These are phyloP conservation scores for Cladosporium sp. DNA, from an alignment of 2,329 filamentous ascomycete genomes.

Conservation along the genomic window DNA sequence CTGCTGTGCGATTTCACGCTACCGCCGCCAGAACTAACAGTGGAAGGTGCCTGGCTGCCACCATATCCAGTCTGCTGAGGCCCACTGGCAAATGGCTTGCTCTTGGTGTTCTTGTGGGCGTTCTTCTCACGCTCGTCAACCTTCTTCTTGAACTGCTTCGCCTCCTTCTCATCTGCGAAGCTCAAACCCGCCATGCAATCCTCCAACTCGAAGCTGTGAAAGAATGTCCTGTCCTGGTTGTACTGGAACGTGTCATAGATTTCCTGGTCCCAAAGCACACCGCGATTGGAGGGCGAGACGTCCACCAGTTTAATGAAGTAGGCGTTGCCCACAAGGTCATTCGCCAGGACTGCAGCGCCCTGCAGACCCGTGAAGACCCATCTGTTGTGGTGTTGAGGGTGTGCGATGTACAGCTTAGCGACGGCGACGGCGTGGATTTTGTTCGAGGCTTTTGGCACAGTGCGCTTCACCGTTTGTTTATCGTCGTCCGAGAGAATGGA, in stretches of 20 bases:
- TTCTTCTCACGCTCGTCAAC: slow-evolving; percentile 95
- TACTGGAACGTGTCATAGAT: slow-evolving; percentile 94
- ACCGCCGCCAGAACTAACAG: slow-evolving; percentile 28
- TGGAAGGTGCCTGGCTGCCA: slow-evolving; percentile 13
- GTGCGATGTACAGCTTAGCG: slow-evolving; percentile 87
- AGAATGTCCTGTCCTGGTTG: slow-evolving; percentile 96
- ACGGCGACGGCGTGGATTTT: slow-evolving; percentile 97
- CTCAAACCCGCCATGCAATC: slow-evolving; percentile 85
- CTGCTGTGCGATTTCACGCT: slow-evolving; percentile 41
- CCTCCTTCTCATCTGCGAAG: slow-evolving; percentile 96
- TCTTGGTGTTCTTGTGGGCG: slow-evolving; percentile 79
- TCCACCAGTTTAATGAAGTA: slow-evolving; percentile 98
- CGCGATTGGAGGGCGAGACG: slow-evolving; percentile 77
- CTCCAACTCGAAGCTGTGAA: slow-evolving; percentile 95
- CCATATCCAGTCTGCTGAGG: slow-evolving; percentile 34
- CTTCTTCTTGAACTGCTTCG: slow-evolving; percentile 95
- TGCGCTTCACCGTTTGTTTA: slow-evolving; percentile 93
- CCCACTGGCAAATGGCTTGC: slow-evolving; percentile 64
- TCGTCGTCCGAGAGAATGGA: slow-evolving; percentile 83
- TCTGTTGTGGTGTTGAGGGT: slow-evolving; percentile 71
- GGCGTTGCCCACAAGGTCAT: slow-evolving; percentile 91
- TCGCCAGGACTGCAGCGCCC: slow-evolving; percentile 84
- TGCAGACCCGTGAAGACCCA: slow-evolving; percentile 95
- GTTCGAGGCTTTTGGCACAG: slow-evolving; percentile 89
- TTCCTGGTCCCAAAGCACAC: slow-evolving; percentile 96